These are phyloP conservation scores for Fusarium sp. DNA, from an alignment of 2,329 filamentous ascomycete genomes.

Conservation along the genomic window DNA sequence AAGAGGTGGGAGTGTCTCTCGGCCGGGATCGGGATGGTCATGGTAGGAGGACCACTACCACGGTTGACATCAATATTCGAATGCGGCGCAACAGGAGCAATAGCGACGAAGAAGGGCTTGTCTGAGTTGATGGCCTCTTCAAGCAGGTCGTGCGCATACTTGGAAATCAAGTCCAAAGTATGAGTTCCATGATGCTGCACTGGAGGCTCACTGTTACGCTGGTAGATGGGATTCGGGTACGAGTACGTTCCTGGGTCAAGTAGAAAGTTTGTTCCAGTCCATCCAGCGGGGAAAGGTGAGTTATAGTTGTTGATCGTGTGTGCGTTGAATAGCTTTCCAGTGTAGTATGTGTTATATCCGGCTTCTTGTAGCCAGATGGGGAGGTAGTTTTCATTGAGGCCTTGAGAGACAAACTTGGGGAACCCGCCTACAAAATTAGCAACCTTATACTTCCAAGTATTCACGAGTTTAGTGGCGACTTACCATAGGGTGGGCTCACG, in stretches of 20 bases:
- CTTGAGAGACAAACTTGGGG: constrained; percentile 73
- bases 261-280: constrained; percentile 59
- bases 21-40: constrained; percentile 63
- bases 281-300: constrained; percentile 67
- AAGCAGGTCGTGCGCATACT: constrained; percentile 70
- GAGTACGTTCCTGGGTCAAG: constrained; percentile 53
- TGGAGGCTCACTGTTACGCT: constrained; percentile 54
- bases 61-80: constrained; percentile 57
- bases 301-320: constrained; percentile 73
- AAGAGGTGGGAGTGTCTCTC: constrained; percentile 74
- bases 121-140: constrained; percentile 66
- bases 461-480: constrained; percentile 1
- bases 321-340: constrained; percentile 78
- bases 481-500: constrained; percentile 64
- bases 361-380: constrained; percentile 77
- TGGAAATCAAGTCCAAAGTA: constrained; percentile 68
- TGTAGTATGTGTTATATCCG: constrained; percentile 79
- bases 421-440: constrained; percentile 56
- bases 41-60: constrained; percentile 2
- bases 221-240: constrained; percentile 63
- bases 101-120: constrained; percentile 74
- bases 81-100: constrained; percentile 77
- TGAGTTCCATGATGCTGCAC: constrained; percentile 48
- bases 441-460: not conserved
- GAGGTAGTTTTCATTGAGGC: constrained; percentile 75